These are phyloP conservation scores for Staphylotrichum tortipilum DNA, from an alignment of 495 filamentous ascomycete genomes.

Conservation along the genomic window DNA sequence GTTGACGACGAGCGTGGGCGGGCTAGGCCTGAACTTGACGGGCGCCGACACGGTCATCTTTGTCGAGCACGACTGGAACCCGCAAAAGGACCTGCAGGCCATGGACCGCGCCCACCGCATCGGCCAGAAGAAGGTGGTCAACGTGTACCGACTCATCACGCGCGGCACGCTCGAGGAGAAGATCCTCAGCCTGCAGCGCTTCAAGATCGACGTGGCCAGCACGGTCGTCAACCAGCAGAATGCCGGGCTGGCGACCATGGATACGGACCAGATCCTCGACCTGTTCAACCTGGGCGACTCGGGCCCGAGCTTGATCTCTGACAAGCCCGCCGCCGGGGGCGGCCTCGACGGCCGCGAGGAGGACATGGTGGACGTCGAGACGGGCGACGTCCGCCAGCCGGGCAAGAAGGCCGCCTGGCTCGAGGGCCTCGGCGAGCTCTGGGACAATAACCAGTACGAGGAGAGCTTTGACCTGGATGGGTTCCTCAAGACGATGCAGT, in stretches of 20 bases:
- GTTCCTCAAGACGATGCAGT: conserved; percentile 84
- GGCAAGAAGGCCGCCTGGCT: conserved; percentile 90
- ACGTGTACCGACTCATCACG: conserved; percentile 96
- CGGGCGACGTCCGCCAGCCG: conserved; percentile 84
- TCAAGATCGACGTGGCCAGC: conserved; percentile 98
- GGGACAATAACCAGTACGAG: conserved; percentile 94
- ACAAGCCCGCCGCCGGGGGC: conserved; percentile 48
- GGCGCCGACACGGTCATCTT: conserved; percentile 98
- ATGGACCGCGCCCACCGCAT: conserved; percentile 99
- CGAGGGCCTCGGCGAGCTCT: conserved; percentile 89
- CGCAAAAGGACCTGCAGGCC: conserved; percentile 95
- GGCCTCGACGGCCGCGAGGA: conserved; percentile 61
- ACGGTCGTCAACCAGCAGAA: conserved; percentile 99
- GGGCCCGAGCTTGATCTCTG: conserved; percentile 50
- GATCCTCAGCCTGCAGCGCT: conserved; percentile 94
- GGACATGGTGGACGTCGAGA: conserved; percentile 88
- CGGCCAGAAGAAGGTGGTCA: conserved; percentile 98
- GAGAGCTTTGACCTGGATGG: conserved; percentile 93
- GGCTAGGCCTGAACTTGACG: conserved; percentile 88
- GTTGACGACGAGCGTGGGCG: conserved; percentile 89
- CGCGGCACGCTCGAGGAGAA: conserved; percentile 96
- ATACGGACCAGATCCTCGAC: conserved; percentile 95
- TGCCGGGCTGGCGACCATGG: conserved; percentile 85
- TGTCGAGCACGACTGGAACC: conserved; percentile 99
- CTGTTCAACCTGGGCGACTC: conserved; percentile 87